A percentile compares a stretch with the other conserved stretches of the same genome.
Conservation (phyloP, 441 rosid genomes). For the Sinapis alba region DNA sequence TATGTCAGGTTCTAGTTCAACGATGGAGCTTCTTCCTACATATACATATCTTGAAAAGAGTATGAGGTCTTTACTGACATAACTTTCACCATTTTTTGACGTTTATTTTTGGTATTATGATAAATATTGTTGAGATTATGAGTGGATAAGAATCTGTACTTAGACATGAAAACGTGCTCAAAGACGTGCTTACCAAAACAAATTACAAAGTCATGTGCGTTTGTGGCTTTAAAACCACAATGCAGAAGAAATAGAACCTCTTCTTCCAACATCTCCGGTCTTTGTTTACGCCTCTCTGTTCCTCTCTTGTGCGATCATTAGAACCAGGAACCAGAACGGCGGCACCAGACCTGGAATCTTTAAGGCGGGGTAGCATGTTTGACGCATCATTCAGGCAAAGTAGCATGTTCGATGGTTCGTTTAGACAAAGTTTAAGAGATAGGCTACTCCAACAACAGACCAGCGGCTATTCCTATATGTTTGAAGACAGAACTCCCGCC, state of each 20-base stretch:
- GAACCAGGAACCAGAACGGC: conserved; percentile 34
- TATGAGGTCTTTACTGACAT: background rate
- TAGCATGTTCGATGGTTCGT: conserved; percentile 46
- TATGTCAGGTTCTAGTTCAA: conserved; percentile 13
- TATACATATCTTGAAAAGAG: background rate
- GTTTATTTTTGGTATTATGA: background rate
- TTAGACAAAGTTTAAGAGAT: conserved; percentile 43
- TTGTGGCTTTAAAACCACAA: background rate
- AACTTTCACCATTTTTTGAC: too few species aligned
- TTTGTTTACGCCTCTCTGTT: background rate
- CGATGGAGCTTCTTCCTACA: background rate
- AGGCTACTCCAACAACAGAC: conserved; percentile 45
- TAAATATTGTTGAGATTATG: background rate
- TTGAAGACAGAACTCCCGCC: conserved; percentile 9
- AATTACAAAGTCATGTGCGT: too few species aligned
- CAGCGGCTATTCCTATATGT: conserved; percentile 18
- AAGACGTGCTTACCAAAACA: conserved; percentile 37
- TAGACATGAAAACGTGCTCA: background rate
- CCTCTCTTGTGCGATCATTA: conserved; percentile 15
- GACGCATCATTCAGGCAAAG: conserved; percentile 59
- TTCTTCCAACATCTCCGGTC: background rate
- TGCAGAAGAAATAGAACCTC: background rate
- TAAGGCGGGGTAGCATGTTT: conserved; percentile 42
- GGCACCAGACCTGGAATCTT: conserved; percentile 55
- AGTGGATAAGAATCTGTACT: background rate